Conservation (phyloP, 306 rosid species). For the Cicer pinnatifidum region DNA sequence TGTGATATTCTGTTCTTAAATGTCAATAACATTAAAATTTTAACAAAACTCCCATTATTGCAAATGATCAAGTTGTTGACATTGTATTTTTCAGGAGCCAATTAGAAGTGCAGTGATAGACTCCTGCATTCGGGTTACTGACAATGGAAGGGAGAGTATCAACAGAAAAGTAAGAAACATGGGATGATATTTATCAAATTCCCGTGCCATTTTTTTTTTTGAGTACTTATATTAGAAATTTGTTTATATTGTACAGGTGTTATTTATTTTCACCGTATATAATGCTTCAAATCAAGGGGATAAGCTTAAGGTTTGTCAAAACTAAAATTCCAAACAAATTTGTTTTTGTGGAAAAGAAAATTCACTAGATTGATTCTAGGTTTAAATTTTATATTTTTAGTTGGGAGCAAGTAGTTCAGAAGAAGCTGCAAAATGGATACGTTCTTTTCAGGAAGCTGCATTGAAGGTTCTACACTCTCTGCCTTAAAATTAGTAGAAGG, state of each 20-base stretch:
- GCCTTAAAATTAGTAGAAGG: constrained; percentile 34
- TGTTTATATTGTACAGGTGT: constrained; percentile 56
- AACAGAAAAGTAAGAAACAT: constrained; percentile 61
- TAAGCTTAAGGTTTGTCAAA: constrained; percentile 72
- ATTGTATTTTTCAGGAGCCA: constrained; percentile 66
- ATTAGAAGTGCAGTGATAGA: constrained; percentile 80
- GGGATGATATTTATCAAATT: not conserved
- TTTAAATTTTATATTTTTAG: constrained; percentile 50
- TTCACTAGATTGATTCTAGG: constrained; percentile 29
- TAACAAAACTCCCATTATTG: not conserved
- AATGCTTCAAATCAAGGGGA: constrained; percentile 72
- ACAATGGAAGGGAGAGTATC: constrained; percentile 78
- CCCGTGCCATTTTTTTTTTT: constrained; percentile 26
- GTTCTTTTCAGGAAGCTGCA: constrained; percentile 70
- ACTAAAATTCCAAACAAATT: constrained; percentile 21
- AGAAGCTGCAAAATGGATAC: constrained; percentile 92
- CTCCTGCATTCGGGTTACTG: constrained; percentile 68
- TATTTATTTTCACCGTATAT: constrained; percentile 72
- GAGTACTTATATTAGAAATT: constrained; percentile 5
- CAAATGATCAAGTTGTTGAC: not conserved
- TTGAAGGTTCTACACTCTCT: constrained; percentile 59
- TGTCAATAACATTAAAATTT: constrained; percentile 22
- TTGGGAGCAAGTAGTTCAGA: constrained; percentile 89
- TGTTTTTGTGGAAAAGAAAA: not conserved
- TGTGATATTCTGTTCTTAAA: not conserved